These are phyloP conservation scores for Coemansia guatemalensis DNA, from an alignment of 192 early-diverging fungal species.

Conservation along the genomic window DNA sequence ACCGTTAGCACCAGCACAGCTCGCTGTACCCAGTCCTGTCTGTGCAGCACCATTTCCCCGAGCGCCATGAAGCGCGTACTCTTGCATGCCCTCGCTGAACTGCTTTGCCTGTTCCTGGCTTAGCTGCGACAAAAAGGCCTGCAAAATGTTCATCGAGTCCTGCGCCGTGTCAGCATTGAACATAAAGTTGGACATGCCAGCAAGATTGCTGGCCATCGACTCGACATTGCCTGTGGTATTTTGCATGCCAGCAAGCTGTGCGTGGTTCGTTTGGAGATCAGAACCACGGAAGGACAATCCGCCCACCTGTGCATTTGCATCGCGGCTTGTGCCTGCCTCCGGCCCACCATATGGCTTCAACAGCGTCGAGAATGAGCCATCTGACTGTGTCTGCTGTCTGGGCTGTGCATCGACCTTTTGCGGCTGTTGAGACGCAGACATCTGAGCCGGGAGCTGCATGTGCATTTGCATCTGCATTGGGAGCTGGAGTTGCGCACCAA, in stretches of 20 bases:
- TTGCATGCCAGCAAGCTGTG: background rate
- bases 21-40: background rate
- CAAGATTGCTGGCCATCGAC: background rate
- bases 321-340: background rate
- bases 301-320: background rate
- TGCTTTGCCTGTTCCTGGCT: constrained; percentile 47
- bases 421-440: background rate
- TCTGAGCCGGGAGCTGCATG: constrained; percentile 28
- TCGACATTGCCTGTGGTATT: background rate
- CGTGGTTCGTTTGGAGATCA: background rate
- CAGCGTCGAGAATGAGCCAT: constrained; percentile 19
- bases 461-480: constrained; percentile 52
- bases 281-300: background rate
- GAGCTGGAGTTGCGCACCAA: constrained; percentile 20
- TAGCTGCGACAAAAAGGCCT: constrained; percentile 47
- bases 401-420: background rate
- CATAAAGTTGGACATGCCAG: constrained; percentile 24
- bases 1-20: background rate
- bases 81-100: constrained; percentile 40
- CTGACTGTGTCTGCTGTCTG: constrained; percentile 3
- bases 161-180: constrained; percentile 42
- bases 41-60: background rate
- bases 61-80: constrained; percentile 37
- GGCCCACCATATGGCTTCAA: constrained; percentile 35
- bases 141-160: constrained; percentile 45